phyloP scores from a whole-genome alignment of 73 alveolate species.

The Uronychia setigera region DNA sequence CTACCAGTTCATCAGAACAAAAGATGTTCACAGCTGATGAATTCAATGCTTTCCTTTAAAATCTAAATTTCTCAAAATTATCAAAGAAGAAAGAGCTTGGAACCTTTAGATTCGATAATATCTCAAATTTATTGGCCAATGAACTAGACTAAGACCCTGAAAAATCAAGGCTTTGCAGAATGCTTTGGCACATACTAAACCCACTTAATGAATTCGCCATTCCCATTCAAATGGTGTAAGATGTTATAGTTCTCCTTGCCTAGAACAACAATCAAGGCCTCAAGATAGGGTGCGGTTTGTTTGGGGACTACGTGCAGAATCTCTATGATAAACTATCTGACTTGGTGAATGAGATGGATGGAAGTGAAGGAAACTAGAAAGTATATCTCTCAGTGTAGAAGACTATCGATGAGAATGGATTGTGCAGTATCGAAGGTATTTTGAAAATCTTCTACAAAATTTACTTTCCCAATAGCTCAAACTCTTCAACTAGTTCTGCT shows the following conservation, averaged over 20 bases:
- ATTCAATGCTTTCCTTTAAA: background rate
- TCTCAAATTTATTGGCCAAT: background rate
- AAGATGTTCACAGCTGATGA: background rate
- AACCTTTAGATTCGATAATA: background rate
- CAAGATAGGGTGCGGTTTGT: background rate
- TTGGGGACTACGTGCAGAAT: background rate
- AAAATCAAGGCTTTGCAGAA: background rate
- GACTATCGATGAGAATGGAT: background rate
- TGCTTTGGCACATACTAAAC: background rate
- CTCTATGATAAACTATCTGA: background rate
- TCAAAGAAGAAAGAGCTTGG: background rate
- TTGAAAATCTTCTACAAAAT: background rate
- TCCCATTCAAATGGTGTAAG: background rate
- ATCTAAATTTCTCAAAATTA: background rate
- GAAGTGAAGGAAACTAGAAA: background rate
- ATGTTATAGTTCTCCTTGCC: background rate
- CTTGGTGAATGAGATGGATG: background rate
- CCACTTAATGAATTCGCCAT: background rate
- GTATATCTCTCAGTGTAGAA: background rate
- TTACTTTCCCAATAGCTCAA: background rate
- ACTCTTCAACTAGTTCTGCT: no score
- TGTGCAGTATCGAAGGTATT: background rate
- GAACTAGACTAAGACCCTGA: background rate
- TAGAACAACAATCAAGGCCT: background rate
- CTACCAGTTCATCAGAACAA: background rate